Conservation (phyloP, 1,284 basidiomycete genomes). For the Tetrapyrgos nigripes region DNA sequence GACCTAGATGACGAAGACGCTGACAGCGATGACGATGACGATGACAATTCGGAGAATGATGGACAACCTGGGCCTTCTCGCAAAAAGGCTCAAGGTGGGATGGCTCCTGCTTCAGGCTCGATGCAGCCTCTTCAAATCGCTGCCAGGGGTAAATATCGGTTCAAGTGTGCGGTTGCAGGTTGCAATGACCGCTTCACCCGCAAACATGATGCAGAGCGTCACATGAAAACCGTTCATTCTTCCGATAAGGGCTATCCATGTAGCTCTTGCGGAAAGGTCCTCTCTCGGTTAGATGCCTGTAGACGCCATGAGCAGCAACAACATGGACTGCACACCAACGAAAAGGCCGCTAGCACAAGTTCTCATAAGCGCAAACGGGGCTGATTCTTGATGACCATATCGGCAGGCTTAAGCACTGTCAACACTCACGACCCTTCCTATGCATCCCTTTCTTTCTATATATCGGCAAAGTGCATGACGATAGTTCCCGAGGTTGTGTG, state of each 20-base stretch:
- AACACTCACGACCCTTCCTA: too few relatives aligned
- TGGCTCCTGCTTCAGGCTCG: not conserved
- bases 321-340: conserved; percentile 1
- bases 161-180: conserved; percentile 8
- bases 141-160: conserved; percentile 1
- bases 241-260: conserved; percentile 14
- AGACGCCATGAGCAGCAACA: conserved; percentile 27
- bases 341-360: too few relatives aligned
- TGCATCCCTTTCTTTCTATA: too few relatives aligned
- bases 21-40: not conserved
- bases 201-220: conserved; percentile 11
- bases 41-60: not conserved
- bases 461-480: too few relatives aligned
- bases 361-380: not conserved
- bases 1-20: not conserved
- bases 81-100: not conserved
- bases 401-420: too few relatives aligned
- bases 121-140: not conserved
- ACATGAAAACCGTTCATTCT: conserved; percentile 14
- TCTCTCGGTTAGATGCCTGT: conserved; percentile 35
- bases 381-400: not conserved
- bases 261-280: conserved; percentile 25
- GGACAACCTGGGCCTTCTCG: not conserved
- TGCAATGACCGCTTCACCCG: conserved; percentile 19
- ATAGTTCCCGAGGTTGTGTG: too few relatives aligned